Conservation (phyloP, 768 basidiomycete genomes). For the Pleurotus tuoliensis region DNA sequence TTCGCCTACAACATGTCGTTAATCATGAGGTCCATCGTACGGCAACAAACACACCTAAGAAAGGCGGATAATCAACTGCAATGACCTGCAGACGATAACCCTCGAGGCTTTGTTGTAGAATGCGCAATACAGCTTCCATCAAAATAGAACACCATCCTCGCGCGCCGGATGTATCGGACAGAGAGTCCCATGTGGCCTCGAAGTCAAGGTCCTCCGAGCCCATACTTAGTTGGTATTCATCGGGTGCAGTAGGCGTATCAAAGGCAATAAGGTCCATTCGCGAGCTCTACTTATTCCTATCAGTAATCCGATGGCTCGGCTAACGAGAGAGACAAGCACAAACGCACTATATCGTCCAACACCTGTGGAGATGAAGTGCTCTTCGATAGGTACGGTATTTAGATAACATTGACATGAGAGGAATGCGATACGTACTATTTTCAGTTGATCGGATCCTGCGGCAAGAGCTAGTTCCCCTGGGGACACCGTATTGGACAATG, state of each 20-base stretch:
- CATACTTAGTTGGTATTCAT: conserved; percentile 25
- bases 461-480: conserved; percentile 45
- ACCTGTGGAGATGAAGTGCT: background rate
- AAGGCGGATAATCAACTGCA: conserved; percentile 52
- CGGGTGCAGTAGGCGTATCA: conserved; percentile 64
- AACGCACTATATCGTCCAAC: conserved; percentile 5
- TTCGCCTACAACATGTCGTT: conserved; percentile 43
- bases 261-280: conserved; percentile 66
- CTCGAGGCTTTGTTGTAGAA: conserved; percentile 42
- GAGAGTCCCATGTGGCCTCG: conserved; percentile 51
- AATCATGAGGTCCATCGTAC: conserved; percentile 13
- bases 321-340: background rate
- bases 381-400: background rate
- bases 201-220: conserved; percentile 34
- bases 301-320: background rate
- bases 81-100: conserved; percentile 44
- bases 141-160: conserved; percentile 71
- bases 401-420: background rate
- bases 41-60: conserved; percentile 43
- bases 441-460: conserved; percentile 27
- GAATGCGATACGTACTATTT: conserved; percentile 14
- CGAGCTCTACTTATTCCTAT: conserved; percentile 19
- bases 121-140: conserved; percentile 49
- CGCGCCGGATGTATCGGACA: conserved; percentile 34
- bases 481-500: conserved; percentile 25